Evolutionary conservation across 495 filamentous ascomycete species (phyloP), one percentile per base, ranked within the genome.

Genomic region (Penicillium silybi): DNA sequence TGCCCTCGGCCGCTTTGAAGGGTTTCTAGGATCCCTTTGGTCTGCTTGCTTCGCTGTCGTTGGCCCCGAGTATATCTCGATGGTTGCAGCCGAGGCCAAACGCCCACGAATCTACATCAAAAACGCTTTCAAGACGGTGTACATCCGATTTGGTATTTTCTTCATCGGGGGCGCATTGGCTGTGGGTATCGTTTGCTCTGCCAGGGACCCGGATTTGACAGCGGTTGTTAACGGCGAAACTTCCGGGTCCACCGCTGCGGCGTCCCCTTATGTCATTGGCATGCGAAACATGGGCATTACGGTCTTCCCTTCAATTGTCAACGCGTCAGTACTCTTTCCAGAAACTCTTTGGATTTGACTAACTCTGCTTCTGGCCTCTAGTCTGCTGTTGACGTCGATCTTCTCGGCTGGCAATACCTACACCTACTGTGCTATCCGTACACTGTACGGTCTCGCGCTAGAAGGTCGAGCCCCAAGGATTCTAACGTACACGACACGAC

Each of bases 331-430:
- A 4, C 9, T n/a, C 0, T 13, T 1, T 9, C 51, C 39, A 3
- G 41, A 25, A 6, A 7, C 4, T 19, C 17, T 4, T 2, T 17
- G 37, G 38, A 6, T 6, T 3, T 11, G 22, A 18, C 10, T 7
- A 11, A 3, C 4, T 18, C 20, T 11, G n/a, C 38, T 18, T 18
- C 5, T 23, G 5, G 10, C 22, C 16, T 22, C 2, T 25, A 62
- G 59, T 8, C 72, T 89, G 32, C 69, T 92, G 29, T 59, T 91
- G 20, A 89, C 84, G 0, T 81, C 84, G 2, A 87, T 88, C 45
- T 90, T 91, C 68, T 89, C 86, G 2, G 89, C 89, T 6, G 90
- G 89, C 7, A 92, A 93, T 60, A 86, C 85, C 11, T 92, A 90
- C 67, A 83, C 85, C 20, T 95, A 89, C 68, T 89, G 85, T 65